phyloP scores from a whole-genome alignment of 306 rosid genomes.

The Notholithocarpus densiflorus region DNA sequence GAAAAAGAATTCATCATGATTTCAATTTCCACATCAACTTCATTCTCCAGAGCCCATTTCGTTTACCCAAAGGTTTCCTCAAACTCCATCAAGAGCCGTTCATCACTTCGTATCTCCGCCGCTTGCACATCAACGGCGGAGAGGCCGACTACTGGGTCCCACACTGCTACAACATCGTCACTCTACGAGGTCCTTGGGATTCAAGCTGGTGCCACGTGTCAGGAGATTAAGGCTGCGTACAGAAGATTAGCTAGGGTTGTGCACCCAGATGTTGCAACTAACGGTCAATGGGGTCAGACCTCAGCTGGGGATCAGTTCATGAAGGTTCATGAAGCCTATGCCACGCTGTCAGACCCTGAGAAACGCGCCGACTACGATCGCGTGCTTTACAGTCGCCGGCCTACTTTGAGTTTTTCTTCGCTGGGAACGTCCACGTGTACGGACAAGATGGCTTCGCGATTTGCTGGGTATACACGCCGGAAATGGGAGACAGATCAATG shows the following conservation, averaged over 20 bases:
- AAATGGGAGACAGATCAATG: constrained; percentile 57
- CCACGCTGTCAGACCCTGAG: constrained; percentile 43
- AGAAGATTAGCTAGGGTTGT: constrained; percentile 36
- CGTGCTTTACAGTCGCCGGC: background rate
- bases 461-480: background rate
- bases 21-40: constrained; percentile 13
- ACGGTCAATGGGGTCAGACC: constrained; percentile 2
- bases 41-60: constrained; percentile 2
- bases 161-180: constrained; percentile 14
- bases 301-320: constrained; percentile 30
- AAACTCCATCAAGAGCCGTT: constrained; percentile 15
- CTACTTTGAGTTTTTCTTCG: background rate
- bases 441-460: background rate
- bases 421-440: background rate
- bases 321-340: constrained; percentile 43
- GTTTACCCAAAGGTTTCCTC: background rate
- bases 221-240: constrained; percentile 48
- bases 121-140: constrained; percentile 34
- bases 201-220: constrained; percentile 30
- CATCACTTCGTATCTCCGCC: constrained; percentile 9
- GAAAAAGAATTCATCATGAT: too few relatives aligned
- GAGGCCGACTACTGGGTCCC: constrained; percentile 9
- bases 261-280: constrained; percentile 36
- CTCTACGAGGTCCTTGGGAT: constrained; percentile 52
- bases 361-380: constrained; percentile 51